These are phyloP conservation scores for Mortierella sp. DNA, from an alignment of 371 early-diverging fungal genomes.

Conservation along the genomic window DNA sequence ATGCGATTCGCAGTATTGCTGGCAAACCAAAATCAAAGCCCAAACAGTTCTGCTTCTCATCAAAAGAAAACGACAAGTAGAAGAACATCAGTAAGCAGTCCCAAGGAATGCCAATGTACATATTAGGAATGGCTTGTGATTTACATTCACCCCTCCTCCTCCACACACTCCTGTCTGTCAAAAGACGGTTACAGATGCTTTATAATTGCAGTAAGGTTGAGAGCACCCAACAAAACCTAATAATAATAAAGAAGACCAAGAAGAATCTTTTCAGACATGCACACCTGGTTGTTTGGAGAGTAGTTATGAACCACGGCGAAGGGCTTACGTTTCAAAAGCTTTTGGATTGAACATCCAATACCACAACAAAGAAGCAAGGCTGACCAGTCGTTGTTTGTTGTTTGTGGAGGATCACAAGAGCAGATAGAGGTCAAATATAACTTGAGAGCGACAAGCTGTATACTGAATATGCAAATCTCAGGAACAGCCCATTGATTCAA, in stretches of 20 bases:
- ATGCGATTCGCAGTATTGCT: conserved; percentile 41
- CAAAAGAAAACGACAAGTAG: neutral
- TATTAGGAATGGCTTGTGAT: neutral
- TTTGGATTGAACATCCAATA: too few species aligned
- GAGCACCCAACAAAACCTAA: conserved; percentile 3
- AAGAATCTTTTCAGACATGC: neutral
- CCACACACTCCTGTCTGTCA: too few species aligned
- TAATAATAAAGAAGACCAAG: neutral
- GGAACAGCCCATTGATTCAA: neutral
- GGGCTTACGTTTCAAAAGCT: too few species aligned
- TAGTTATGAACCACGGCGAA: too few species aligned
- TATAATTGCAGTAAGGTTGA: neutral
- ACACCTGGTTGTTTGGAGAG: neutral
- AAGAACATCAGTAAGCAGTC: neutral
- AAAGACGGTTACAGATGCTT: too few species aligned
- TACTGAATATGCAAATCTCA: neutral
- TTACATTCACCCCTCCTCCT: too few species aligned
- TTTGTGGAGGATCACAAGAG: conserved; percentile 2
- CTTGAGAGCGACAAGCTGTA: too few species aligned
- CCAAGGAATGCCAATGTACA: neutral
- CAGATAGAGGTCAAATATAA: neutral
- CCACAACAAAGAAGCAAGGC: too few species aligned
- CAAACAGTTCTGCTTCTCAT: neutral
- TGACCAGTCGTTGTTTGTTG: neutral
- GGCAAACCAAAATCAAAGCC: conserved; percentile 34